phyloP scores from a whole-genome alignment of 306 rosid genomes.

The Dryas drummondii region DNA sequence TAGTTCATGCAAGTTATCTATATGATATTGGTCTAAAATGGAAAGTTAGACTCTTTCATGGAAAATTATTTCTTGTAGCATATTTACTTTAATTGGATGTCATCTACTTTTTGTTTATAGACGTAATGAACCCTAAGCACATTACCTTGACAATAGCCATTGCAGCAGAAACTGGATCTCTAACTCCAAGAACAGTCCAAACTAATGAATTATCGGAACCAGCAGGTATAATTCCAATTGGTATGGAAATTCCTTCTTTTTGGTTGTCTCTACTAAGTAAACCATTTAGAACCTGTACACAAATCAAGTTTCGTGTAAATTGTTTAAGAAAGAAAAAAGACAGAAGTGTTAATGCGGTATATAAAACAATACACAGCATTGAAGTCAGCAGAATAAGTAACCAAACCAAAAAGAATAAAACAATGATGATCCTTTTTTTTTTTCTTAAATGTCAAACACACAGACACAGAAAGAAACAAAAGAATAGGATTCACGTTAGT shows the following conservation, averaged over 20 bases:
- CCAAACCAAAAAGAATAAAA: neutral
- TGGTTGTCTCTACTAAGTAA: conserved; percentile 92
- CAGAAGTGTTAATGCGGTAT: neutral
- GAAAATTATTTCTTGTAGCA: neutral
- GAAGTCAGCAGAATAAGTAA: conserved; percentile 5
- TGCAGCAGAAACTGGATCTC: conserved; percentile 97
- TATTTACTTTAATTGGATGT: neutral
- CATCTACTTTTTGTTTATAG: neutral
- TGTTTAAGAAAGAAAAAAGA: neutral
- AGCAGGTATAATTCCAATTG: conserved; percentile 98
- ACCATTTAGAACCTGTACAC: conserved; percentile 91
- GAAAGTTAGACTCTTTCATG: neutral
- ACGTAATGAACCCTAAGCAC: neutral
- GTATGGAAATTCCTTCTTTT: conserved; percentile 96
- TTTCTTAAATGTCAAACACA: neutral
- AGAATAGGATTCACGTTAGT: neutral
- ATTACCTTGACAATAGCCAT: conserved; percentile 96
- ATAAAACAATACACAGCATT: neutral
- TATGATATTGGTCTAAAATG: neutral
- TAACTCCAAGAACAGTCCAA: conserved; percentile 99
- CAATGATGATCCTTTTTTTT: no score
- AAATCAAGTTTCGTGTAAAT: conserved; percentile 22
- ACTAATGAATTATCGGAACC: conserved; percentile 97
- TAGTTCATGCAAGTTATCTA: conserved; percentile 6
- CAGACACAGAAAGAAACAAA: neutral